Conservation (phyloP, 1,284 basidiomycete species). For the Fomitopsis betulina region DNA sequence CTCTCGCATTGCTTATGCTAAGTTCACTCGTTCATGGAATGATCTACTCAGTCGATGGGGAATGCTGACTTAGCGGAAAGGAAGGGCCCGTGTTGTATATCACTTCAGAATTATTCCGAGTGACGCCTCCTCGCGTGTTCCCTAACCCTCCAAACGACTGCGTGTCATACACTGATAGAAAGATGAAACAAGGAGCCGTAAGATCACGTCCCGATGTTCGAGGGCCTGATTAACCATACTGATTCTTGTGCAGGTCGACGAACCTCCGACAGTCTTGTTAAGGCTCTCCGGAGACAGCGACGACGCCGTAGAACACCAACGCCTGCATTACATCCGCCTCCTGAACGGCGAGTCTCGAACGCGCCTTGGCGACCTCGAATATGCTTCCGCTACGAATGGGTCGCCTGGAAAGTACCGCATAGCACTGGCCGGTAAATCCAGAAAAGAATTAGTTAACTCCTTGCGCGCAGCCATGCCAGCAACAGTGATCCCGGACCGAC, state of each 20-base stretch:
- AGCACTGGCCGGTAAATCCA: constrained; percentile 38
- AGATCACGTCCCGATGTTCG: too few species aligned
- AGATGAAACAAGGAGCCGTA: too few species aligned
- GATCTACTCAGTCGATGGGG: too few species aligned
- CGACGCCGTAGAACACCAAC: constrained; percentile 41
- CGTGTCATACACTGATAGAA: too few species aligned
- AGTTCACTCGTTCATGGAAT: too few species aligned
- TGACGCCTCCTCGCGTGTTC: too few species aligned
- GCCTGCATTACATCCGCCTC: constrained; percentile 41
- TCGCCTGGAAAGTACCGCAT: constrained; percentile 42
- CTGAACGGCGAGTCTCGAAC: constrained; percentile 27
- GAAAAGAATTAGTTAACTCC: constrained; percentile 40
- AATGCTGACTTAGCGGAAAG: too few species aligned
- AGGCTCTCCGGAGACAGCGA: constrained; percentile 57
- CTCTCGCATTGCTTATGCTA: too few species aligned
- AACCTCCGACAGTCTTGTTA: constrained; percentile 34
- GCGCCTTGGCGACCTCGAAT: constrained; percentile 42
- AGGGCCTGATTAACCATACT: too few species aligned
- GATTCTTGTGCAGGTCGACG: neutral
- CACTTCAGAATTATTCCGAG: too few species aligned
- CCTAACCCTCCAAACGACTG: too few species aligned
- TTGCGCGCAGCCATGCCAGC: constrained; percentile 33
- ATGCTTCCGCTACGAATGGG: constrained; percentile 51
- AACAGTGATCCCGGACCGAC: constrained; percentile 20
- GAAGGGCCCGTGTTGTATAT: too few species aligned